Evolutionary conservation across 2,329 filamentous ascomycete species (phyloP), one percentile per base, ranked within the genome.

Genomic region (Cytospora leucostoma): DNA sequence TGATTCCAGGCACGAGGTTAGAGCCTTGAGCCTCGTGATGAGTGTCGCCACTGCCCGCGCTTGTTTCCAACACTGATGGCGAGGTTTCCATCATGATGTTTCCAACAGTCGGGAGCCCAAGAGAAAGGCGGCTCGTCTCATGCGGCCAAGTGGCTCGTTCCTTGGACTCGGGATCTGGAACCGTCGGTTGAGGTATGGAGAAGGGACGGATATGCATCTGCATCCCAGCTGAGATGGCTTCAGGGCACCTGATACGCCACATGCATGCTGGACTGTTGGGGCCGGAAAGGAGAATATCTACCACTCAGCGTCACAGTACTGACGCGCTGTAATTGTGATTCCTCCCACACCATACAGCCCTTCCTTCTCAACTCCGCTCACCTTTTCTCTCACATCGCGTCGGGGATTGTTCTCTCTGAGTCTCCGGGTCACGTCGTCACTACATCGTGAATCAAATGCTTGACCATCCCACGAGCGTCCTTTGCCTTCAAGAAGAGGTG

Each of bases 401-500:
- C 34, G 34, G 58, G 35, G 37, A n/a, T 53, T 40, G 11, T 54
- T 13, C n/a, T 33, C 51, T 54, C 37, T 5, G 37, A 17, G n/a
- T 49, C 10, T 47, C 44, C 10, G 21, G 44, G 44, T 32, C 47
- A 37, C 19, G 17, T 32, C 56, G 38, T 32, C n/a, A 51, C 38
- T 55, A 13, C n/a, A 33, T 17, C 35, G 32, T 38, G n/a, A 35
- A 38, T 35, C 51, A 55, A 44, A 61, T 40, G 50, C 17, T 61
- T 21, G 8, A 54, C 19, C 50, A 35, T 13, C 19, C 11, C 32
- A 32, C 21, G 27, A 49, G 37, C 44, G n/a, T 37, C 27, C 57
- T 53, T 53, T 52, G 52, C 54, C 57, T 58, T 55, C 35, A 59
- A 56, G 56, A 65, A 56, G 49, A 62, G 63, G 63, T 59, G 56